phyloP scores from a whole-genome alignment of 768 basidiomycete genomes.

The Pleurotus giganteus region DNA sequence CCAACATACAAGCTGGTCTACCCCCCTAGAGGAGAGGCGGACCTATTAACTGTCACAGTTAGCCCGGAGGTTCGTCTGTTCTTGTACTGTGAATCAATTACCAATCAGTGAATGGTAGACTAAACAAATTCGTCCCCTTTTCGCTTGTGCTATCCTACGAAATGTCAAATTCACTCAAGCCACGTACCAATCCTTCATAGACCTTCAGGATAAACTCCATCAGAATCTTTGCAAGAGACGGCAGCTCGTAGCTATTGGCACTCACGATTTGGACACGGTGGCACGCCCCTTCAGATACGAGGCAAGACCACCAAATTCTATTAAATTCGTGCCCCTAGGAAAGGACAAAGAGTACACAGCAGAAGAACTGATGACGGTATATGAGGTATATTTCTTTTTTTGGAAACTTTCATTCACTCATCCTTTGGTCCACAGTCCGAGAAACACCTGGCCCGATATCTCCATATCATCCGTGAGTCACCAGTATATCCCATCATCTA shows the following conservation, averaged over 20 bases:
- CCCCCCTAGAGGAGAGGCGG: conserved; percentile 64
- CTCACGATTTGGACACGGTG: conserved; percentile 93
- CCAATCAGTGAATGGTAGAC: conserved; percentile 44
- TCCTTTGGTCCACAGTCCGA: conserved; percentile 60
- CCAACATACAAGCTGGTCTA: conserved; percentile 75
- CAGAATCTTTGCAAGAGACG: conserved; percentile 91
- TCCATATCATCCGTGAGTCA: conserved; percentile 91
- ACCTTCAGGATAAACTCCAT: conserved; percentile 98
- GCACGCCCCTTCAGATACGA: conserved; percentile 86
- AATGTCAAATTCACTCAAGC: conserved; percentile 84
- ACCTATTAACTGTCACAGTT: conserved; percentile 66
- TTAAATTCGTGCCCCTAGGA: conserved; percentile 87
- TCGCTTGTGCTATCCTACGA: conserved; percentile 88
- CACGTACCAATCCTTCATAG: conserved; percentile 96
- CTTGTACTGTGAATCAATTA: not conserved
- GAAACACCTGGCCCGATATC: conserved; percentile 85
- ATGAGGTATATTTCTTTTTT: conserved; percentile 64
- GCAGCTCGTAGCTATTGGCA: conserved; percentile 93
- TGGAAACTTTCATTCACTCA: not conserved
- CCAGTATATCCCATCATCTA: conserved; percentile 98
- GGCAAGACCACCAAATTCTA: conserved; percentile 77
- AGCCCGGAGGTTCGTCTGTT: conserved; percentile 63
- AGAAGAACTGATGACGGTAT: conserved; percentile 88
- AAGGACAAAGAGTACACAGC: conserved; percentile 81
- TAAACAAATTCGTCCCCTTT: conserved; percentile 80